Evolutionary conservation across 176 grass and related monocot species (phyloP), one percentile per base, ranked within the genome.

Genomic region (Elaeis guineensis): DNA sequence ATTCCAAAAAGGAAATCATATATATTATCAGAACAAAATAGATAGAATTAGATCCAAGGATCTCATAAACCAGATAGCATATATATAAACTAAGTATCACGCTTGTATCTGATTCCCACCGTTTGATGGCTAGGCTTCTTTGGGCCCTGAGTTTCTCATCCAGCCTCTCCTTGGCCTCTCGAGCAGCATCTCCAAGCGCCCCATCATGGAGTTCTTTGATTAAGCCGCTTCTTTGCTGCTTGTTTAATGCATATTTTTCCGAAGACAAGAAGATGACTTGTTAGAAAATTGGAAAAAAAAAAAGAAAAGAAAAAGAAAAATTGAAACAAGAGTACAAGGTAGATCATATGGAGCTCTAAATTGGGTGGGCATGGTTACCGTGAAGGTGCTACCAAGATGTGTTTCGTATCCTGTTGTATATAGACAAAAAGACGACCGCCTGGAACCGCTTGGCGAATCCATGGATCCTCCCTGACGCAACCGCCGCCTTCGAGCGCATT

Each of bases 81-180:
- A 28, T 3, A 28, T 2, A 35, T 35, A 35, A 8, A 32, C 1
- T 8, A 9, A 35, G 32, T 8, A 35, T 35, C 32, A 44, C 9
- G 35, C 35, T 12, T 44, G 35, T 14, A 3, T 12, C 35, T 44
- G 35, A 44, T 44, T 1, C 22, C 14, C 51, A 80, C 84, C 77
- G 87, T 78, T 87, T 81, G 74, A 77, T 72, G 54, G 26, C 28
- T 17, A 72, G 35, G 44, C 74, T 78, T 16, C 55, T 76, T 25
- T 29, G 65, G 51, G 32, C 77, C 70, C 51, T 30, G 23, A 92
- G 77, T 62, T 90, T 98, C 69, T 80, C 78, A 55, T 97, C 93
- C 70, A 97, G 52, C 70, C 93, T 67, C 73, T 89, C 87, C 81
- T 86, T 97, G 25, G 93, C 93, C 70, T 91, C 81, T 44, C 84